Conservation (phyloP, 768 basidiomycete species). For the Cyathus striatus region DNA sequence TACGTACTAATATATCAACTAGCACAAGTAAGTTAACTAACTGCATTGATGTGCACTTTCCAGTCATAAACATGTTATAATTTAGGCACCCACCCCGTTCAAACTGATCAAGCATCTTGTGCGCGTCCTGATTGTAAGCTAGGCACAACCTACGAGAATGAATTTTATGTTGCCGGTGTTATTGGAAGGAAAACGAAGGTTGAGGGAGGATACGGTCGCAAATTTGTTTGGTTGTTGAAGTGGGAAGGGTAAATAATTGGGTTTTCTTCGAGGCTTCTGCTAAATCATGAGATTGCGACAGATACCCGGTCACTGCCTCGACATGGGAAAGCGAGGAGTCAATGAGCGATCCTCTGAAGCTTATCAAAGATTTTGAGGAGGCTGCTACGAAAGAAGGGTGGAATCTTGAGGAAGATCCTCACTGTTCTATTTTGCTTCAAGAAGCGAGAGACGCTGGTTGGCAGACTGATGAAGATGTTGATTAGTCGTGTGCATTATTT, state of each 20-base stretch:
- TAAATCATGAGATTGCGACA: constrained; percentile 6
- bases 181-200: constrained; percentile 23
- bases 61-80: no score
- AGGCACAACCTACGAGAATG: constrained; percentile 4
- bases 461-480: constrained; percentile 2
- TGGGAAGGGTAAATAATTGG: constrained; percentile 29
- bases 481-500: no score
- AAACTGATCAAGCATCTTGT: constrained; percentile 8
- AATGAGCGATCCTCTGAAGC: constrained; percentile 19
- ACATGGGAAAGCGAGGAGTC: constrained; percentile 29
- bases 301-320: constrained; percentile 25
- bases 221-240: constrained; percentile 29
- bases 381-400: constrained; percentile 21
- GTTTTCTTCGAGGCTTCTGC: background rate
- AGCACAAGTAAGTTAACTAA: no score
- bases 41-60: no score
- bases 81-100: no score
- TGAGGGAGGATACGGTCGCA: constrained; percentile 14
- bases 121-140: constrained; percentile 22
- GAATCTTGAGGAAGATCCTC: constrained; percentile 16
- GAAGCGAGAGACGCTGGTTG: constrained; percentile 27
- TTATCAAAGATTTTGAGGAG: constrained; percentile 24
- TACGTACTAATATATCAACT: no score
- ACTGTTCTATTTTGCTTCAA: constrained; percentile 19
- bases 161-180: constrained; percentile 27